Evolutionary conservation across 495 filamentous ascomycete genomes (phyloP).

Genomic region (Tetracladium marchalianum): DNA sequence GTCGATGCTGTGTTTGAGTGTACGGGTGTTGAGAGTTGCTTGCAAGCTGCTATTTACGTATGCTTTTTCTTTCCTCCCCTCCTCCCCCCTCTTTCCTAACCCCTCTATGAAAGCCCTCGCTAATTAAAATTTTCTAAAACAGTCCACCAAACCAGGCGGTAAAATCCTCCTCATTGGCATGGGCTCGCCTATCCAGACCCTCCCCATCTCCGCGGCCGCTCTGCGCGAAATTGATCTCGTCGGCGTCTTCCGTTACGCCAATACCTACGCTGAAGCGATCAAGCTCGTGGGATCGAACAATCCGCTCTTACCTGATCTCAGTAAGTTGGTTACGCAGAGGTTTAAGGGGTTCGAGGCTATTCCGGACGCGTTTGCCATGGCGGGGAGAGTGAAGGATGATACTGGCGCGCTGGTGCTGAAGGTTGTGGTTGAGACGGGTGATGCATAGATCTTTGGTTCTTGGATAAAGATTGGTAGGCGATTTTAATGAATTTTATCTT

Average conservation of each 20-base stretch:
- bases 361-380: conserved; percentile 39
- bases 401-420: conserved; percentile 42
- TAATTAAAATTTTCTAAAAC: background rate
- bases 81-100: background rate
- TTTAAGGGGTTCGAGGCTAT: conserved; percentile 35
- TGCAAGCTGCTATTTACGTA: conserved; percentile 82
- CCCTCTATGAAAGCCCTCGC: background rate
- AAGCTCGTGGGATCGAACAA: conserved; percentile 53
- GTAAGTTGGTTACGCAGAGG: conserved; percentile 66
- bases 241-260: conserved; percentile 85
- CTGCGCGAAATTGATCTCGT: conserved; percentile 88
- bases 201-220: conserved; percentile 77
- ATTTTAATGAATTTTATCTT: no score
- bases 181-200: conserved; percentile 79
- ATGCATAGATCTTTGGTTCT: no score
- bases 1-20: conserved; percentile 85
- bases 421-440: conserved; percentile 36
- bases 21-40: conserved; percentile 77
- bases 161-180: conserved; percentile 87
- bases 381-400: conserved; percentile 41
- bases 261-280: conserved; percentile 71
- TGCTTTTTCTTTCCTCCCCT: conserved; percentile 11
- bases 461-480: no score
- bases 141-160: conserved; percentile 66
- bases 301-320: conserved; percentile 40